These are phyloP conservation scores for Pezicula neosporulosa DNA, from an alignment of 2,329 filamentous ascomycete genomes.

Conservation along the genomic window DNA sequence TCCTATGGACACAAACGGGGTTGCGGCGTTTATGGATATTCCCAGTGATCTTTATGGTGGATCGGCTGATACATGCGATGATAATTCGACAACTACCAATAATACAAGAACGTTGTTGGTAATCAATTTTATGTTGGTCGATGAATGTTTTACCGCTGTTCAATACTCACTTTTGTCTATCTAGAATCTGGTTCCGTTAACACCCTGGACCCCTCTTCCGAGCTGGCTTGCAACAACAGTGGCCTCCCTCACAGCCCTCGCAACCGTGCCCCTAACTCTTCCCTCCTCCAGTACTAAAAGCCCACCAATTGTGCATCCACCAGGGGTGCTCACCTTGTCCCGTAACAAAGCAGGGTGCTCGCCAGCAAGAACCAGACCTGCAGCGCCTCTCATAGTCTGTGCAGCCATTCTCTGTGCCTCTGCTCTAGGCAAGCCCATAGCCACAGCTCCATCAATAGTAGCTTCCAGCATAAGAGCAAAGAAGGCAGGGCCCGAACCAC, in stretches of 20 bases:
- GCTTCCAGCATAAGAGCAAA: slow-evolving; percentile 74
- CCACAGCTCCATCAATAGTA: slow-evolving; percentile 72
- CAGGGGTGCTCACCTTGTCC: slow-evolving; percentile 75
- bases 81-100: no score
- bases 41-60: no score
- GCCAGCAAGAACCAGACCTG: slow-evolving; percentile 62
- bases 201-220: slow-evolving; percentile 44
- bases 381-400: slow-evolving; percentile 73
- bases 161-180: not conserved
- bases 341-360: slow-evolving; percentile 73
- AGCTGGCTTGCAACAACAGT: slow-evolving; percentile 67
- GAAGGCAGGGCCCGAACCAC: slow-evolving; percentile 73
- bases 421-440: slow-evolving; percentile 70
- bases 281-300: slow-evolving; percentile 73
- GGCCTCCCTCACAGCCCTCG: slow-evolving; percentile 67
- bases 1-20: not conserved
- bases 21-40: not conserved
- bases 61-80: no score
- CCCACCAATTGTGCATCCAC: slow-evolving; percentile 75
- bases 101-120: no score
- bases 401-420: slow-evolving; percentile 76
- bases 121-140: no score
- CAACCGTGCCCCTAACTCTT: slow-evolving; percentile 61
- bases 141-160: not conserved
- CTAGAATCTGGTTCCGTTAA: slow-evolving; percentile 42